Evolutionary conservation across 2,329 filamentous ascomycete species (phyloP).

Genomic region (Talaromyces sp.): DNA sequence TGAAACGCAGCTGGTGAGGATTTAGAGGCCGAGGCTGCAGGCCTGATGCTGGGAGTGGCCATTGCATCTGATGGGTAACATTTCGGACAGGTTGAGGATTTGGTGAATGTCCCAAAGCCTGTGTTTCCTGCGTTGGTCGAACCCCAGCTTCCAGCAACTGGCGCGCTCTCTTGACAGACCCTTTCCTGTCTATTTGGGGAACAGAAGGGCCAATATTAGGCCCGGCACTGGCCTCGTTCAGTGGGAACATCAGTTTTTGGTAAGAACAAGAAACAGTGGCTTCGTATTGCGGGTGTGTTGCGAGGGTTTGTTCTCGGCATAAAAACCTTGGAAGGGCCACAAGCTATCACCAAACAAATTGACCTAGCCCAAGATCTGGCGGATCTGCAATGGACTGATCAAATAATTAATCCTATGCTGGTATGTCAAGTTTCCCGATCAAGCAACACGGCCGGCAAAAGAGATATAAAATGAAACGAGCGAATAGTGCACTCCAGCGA

Average conservation of each 20-base stretch:
- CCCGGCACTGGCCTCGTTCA: conserved; percentile 10
- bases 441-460: conserved; percentile 7
- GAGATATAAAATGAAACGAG: conserved; percentile 2
- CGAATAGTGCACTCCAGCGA: neutral
- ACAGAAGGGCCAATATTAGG: conserved; percentile 13
- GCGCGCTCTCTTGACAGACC: conserved; percentile 40
- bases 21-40: conserved; percentile 26
- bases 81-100: conserved; percentile 20
- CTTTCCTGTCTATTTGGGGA: conserved; percentile 24
- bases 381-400: conserved; percentile 5
- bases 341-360: neutral
- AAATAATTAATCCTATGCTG: too few species aligned
- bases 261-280: neutral
- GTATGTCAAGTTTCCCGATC: conserved; percentile 20
- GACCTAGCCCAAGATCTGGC: neutral
- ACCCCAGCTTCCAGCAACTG: conserved; percentile 37
- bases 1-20: conserved; percentile 29
- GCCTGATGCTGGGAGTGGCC: conserved; percentile 46
- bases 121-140: conserved; percentile 23
- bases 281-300: neutral
- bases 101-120: conserved; percentile 14
- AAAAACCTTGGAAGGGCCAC: too few species aligned
- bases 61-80: conserved; percentile 46
- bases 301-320: conserved; percentile 13
- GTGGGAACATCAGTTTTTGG: conserved; percentile 26